Percentiles rank a stretch among this genome's conserved stretches.
Conservation (phyloP, 805 yeast species). For the Candida krabiensis region DNA sequence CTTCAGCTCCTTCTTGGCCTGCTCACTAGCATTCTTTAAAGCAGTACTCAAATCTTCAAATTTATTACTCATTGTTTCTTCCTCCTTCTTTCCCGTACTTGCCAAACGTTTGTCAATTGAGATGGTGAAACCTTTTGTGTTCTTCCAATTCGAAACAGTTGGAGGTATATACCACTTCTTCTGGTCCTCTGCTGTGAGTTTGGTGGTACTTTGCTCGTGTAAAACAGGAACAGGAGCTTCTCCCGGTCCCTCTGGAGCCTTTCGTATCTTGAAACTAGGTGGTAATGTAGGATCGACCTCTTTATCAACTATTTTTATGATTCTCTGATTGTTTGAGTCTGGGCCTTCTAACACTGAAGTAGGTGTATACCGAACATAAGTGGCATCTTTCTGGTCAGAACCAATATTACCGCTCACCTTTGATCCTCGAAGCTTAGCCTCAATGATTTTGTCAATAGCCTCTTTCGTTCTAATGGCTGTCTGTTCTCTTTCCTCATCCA, state of each 20-base stretch:
- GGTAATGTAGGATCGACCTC: conserved; percentile 87
- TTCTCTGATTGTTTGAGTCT: conserved; percentile 37
- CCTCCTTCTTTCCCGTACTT: conserved; percentile 41
- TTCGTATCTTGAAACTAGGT: conserved; percentile 68
- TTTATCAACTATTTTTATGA: conserved; percentile 64
- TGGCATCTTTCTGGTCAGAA: conserved; percentile 29
- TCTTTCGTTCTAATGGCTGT: conserved; percentile 56
- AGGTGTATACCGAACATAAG: conserved; percentile 46
- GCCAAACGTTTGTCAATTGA: conserved; percentile 76
- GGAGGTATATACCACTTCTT: conserved; percentile 87
- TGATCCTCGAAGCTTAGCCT: conserved; percentile 39
- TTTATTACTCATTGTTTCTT: conserved; percentile 49
- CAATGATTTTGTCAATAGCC: conserved; percentile 53
- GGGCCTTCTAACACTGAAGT: conserved; percentile 33
- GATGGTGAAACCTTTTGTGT: conserved; percentile 85
- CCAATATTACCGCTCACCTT: conserved; percentile 18
- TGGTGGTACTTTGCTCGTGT: conserved; percentile 53
- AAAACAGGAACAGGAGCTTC: conserved; percentile 58
- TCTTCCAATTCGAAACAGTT: conserved; percentile 93
- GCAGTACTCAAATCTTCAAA: conserved; percentile 70
- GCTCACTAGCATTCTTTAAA: conserved; percentile 62
- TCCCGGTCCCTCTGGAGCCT: conserved; percentile 67
- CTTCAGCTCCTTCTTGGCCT: conserved; percentile 57
- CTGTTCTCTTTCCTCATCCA: conserved; percentile 21
- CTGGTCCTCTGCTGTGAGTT: conserved; percentile 69